phyloP scores from a whole-genome alignment of 257 asterid genomes.

The Buddleja alternifolia region DNA sequence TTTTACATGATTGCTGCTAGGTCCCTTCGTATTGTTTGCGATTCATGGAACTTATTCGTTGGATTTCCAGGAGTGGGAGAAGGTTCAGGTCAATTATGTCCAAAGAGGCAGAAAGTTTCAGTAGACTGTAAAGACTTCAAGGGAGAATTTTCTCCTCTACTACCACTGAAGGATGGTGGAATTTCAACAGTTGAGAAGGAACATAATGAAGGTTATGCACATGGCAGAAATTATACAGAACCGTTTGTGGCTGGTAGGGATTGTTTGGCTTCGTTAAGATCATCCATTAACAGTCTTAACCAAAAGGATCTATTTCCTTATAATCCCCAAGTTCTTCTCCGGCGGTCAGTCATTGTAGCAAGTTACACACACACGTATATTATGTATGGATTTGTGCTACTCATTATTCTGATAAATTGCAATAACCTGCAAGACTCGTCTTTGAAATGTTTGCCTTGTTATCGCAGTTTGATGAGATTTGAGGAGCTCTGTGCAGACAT shows the following conservation, averaged over 20 bases:
- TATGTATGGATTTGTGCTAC: too few species aligned
- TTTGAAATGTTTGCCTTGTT: too few species aligned
- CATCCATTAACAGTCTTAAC: slow-evolving; percentile 66
- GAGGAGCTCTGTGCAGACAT: too few species aligned
- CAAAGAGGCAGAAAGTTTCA: slow-evolving; percentile 52
- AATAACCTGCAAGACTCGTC: too few species aligned
- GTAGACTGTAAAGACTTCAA: slow-evolving; percentile 24
- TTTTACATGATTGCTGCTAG: slow-evolving; percentile 45
- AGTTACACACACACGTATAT: too few species aligned
- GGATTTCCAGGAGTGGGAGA: slow-evolving; percentile 57
- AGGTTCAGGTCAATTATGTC: slow-evolving; percentile 31
- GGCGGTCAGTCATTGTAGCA: slow-evolving; percentile 58
- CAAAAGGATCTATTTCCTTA: slow-evolving; percentile 82
- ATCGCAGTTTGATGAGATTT: too few species aligned
- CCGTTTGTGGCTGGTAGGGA: slow-evolving; percentile 61
- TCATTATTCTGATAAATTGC: too few species aligned
- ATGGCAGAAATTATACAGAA: slow-evolving; percentile 24
- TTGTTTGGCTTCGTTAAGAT: slow-evolving; percentile 68
- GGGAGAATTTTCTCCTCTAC: slow-evolving; percentile 31
- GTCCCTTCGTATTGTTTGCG: slow-evolving; percentile 69
- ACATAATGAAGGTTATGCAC: slow-evolving; percentile 22
- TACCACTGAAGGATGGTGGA: slow-evolving; percentile 21
- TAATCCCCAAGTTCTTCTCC: slow-evolving; percentile 75
- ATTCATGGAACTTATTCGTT: slow-evolving; percentile 67
- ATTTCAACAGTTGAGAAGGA: slow-evolving; percentile 31